Evolutionary conservation across 2,329 filamentous ascomycete genomes (phyloP), one percentile per base, ranked within the genome.

Genomic region (Exophiala spinifera): DNA sequence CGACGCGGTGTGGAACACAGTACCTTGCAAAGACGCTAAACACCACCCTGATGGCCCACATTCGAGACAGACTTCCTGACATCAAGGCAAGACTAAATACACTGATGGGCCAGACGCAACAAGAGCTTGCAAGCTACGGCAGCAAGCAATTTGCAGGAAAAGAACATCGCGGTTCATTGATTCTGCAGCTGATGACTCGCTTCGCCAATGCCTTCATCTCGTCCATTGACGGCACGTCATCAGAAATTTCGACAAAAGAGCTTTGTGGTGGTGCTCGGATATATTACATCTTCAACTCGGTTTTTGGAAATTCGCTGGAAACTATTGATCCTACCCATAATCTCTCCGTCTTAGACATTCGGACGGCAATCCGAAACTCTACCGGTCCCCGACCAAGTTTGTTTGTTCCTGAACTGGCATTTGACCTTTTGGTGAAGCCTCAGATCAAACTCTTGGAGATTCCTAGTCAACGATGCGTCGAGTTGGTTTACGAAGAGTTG

Each of bases 231-330:
- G 94, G 94, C 78, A 99, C 94, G 6, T 97, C 92, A 4, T 96
- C 91, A 13, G 92, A 99, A 69, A 99, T 99, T 59, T 97, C 94
- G 15, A 99, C 94, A 34, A 97, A 99, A 74, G 94, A 97, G 74
- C 83, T 97, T 10, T 96, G 91, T 66, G 91, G 91, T 67, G 91
- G 91, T 68, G 91, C 91, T 44, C 84, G 92, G 56, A 96, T 97
- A 67, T 97, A 97, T 76, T 96, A 97, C 74, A 96, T 97, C 64
- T 97, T 96, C 80, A 97, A 97, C 75, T 96, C 91, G 4, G 92
- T 97, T 40, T 99, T 97, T 72, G 94, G 94, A 55, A 96, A 92
- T 72, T 95, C 92, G 17, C 79, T 99, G 47, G 94, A 99, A 70
- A 88, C 91, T 19, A 96, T 99, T 63, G 92, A 99, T 65, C 94